Evolutionary conservation across 1,284 basidiomycete species (phyloP), one percentile per base, ranked within the genome.

Genomic region (Hemileia vastatrix): DNA sequence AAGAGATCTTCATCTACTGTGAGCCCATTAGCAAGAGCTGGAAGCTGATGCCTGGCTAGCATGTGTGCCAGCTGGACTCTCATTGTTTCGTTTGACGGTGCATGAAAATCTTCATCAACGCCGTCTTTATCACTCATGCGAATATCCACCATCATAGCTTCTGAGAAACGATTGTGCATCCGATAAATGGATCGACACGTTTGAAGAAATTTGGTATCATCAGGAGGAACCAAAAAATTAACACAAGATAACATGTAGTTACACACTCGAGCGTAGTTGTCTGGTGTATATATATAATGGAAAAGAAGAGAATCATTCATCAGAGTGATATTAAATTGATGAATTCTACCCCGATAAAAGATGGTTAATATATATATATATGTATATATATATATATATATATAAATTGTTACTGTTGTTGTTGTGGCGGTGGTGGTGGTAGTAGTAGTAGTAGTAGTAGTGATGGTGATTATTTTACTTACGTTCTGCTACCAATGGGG

Each of bases 231-330:
- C 2, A 99, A 83, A 57, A 97, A 83, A 71, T 86, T 88, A 4
- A 97, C 89, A 70, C 91, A 95, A 73, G 88, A 90, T 76, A 95
- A 85, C 90, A 98, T 96, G 78, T 99, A 99, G 64, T 89, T 85
- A 72, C 94, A 96, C n/a, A 98, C 93, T 58, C 95, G 85, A 56
- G 82, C 82, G 74, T 84, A 98, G 0, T 90, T 96, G 77, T 94
- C 88, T 61, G 47, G 8, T 24, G 23, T 45, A 4, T 27, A 32
- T n/a, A n/a, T n/a, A n/a, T n/a, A n/a, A n/a, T n/a, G n/a, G n/a
- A 53, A 53, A 31, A 31, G 31, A 4, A 53, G n/a, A 53, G 6
- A 32, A 54, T 18, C 15, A 48, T 47, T 3, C 18, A 47, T 13
- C 36, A 33, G 51, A 33, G 19, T 18, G 23, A 9, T 6, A 24